phyloP scores from a whole-genome alignment of 129 eudicot genomes.

The Escallonia herrerae region DNA sequence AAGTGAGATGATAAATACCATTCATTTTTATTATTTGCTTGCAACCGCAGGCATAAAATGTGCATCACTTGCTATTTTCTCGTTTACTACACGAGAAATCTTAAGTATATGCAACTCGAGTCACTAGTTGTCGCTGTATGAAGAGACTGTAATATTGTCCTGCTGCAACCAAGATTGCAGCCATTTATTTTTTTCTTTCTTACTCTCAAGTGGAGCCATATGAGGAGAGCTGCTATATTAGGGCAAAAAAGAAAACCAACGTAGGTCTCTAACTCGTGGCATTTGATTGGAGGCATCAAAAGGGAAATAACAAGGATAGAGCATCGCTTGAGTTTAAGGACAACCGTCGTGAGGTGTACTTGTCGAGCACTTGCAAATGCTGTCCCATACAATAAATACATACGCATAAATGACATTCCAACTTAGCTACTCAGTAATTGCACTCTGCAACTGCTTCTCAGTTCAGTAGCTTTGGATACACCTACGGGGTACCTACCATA shows the following conservation, averaged over 20 bases:
- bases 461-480: not conserved
- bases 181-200: too few relatives aligned
- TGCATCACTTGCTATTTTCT: too few relatives aligned
- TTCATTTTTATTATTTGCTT: too few relatives aligned
- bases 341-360: not conserved
- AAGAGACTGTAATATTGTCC: too few relatives aligned
- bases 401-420: constrained; percentile 7
- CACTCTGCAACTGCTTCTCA: constrained; percentile 3
- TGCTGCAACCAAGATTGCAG: too few relatives aligned
- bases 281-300: constrained; percentile 12
- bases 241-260: not conserved
- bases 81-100: too few relatives aligned
- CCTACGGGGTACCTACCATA: not conserved
- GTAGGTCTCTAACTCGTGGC: constrained; percentile 1
- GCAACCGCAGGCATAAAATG: too few relatives aligned
- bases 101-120: too few relatives aligned
- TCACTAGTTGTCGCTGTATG: too few relatives aligned
- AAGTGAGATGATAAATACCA: too few relatives aligned
- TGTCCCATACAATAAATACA: constrained; percentile 1
- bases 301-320: constrained; percentile 17
- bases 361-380: not conserved
- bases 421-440: constrained; percentile 3
- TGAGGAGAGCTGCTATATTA: not conserved
- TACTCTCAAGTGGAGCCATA: too few relatives aligned
- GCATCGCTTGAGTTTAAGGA: constrained; percentile 8